Evolutionary conservation across 164 flowering plant species (phyloP), one percentile per base, ranked within the genome.

Genomic region (Liriodendron chinense): DNA sequence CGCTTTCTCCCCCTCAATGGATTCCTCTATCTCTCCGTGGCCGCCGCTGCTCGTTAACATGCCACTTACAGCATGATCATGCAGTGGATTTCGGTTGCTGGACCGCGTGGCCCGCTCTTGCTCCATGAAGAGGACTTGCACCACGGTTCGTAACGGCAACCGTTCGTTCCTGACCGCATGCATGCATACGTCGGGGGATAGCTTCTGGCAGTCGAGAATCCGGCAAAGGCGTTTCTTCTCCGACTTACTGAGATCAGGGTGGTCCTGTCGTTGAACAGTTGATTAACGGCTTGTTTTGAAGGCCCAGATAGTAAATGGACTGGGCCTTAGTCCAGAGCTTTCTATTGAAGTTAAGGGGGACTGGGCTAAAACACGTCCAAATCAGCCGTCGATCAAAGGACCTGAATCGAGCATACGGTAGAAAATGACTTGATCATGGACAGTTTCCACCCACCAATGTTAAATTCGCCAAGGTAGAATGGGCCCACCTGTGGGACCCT

Each of bases 111-210:
- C 78, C 79, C 84, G 85, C 69, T 87, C 97, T 75, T 91, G 97
- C 20, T 94, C 97, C 47, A 84, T 84, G 86, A 86, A 94, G 72
- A 94, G 90, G 67, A 90, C 89, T 83, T 94, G 98, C 73, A 94
- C 96, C 7, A 94, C 95, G 16, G 97, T 94, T 81, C 98, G 84
- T 74, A 94, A 73, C 26, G 98, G 98, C 7, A 94, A 84, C 48
- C 89, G 81, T 78, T 93, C 97, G 63, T 94, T 94, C 70, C 84
- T 87, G 68, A 92, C 88, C 2, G 88, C 98, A 74, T 94, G 94
- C 9, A 90, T 85, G 6, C 96, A 83, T 12, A 86, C 86, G 34
- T 88, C 90, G 0, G 86, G 82, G 0, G 98, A 91, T 75, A 94
- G 75, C 71, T 87, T 94, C 68, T 86, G 87, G 86, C 96, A 91